Conservation (phyloP, 2,329 filamentous ascomycete genomes). For the Aureobasidium sp. region DNA sequence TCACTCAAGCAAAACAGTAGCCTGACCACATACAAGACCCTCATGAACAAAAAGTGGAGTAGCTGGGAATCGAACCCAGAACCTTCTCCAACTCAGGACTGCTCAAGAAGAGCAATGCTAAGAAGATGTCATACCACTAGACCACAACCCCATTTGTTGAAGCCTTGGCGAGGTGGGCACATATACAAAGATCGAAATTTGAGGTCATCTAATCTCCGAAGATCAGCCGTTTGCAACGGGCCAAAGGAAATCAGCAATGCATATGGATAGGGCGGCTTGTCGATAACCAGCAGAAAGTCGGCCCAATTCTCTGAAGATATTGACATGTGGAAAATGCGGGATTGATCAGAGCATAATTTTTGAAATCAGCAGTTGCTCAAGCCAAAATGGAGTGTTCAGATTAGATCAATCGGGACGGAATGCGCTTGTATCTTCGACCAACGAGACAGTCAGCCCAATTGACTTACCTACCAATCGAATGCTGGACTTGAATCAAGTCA, state of each 20-base stretch:
- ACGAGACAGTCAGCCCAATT: too few species aligned
- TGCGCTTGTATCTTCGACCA: too few species aligned
- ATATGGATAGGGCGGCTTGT: too few species aligned
- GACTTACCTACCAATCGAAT: too few species aligned
- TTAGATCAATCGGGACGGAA: too few species aligned
- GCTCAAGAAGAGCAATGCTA: slow-evolving; percentile 1
- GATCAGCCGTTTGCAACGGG: not conserved
- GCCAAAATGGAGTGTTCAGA: too few species aligned
- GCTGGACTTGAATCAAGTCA: too few species aligned
- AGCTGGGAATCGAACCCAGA: slow-evolving; percentile 13
- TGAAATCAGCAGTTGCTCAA: too few species aligned
- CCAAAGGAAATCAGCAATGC: not conserved
- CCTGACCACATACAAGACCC: not conserved
- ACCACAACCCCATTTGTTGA: slow-evolving; percentile 4
- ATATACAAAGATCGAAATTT: not conserved
- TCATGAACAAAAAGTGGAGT: not conserved
- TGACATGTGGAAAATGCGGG: too few species aligned
- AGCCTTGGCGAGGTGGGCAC: not conserved
- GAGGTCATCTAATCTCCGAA: not conserved
- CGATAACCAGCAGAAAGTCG: too few species aligned
- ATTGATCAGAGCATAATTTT: too few species aligned
- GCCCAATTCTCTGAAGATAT: too few species aligned
- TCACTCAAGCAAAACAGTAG: not conserved
- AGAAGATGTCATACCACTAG: slow-evolving; percentile 15
- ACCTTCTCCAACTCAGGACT: slow-evolving; percentile 12